A percentile compares a stretch with the other conserved stretches of the same genome.
Conservation (phyloP, 176 grass and related monocot genomes). For the Triticum turgidum region DNA sequence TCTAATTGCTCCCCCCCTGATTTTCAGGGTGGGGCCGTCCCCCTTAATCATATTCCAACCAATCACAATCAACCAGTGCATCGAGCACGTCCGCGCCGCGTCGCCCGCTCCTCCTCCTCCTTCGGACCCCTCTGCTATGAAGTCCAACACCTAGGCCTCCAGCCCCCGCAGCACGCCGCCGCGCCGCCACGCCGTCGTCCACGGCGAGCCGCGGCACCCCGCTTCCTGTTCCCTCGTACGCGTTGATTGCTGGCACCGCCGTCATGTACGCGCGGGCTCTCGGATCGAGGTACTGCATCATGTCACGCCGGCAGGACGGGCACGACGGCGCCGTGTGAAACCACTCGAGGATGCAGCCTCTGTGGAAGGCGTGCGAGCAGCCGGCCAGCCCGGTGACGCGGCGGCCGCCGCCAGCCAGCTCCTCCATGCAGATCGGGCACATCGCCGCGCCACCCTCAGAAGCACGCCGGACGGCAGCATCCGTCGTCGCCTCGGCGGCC, state of each 20-base stretch:
- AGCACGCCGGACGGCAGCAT: neutral
- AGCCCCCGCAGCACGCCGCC: neutral
- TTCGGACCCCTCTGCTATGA: too few species aligned
- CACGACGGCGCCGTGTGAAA: neutral
- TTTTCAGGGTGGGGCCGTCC: too few species aligned
- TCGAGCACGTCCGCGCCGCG: too few species aligned
- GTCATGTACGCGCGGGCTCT: neutral
- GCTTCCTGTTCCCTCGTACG: neutral
- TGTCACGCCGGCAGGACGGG: neutral
- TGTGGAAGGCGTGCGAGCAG: neutral
- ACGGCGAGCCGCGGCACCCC: neutral
- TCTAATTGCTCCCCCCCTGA: too few species aligned
- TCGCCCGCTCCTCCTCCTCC: too few species aligned
- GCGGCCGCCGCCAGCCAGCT: neutral
- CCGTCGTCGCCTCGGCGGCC: too few species aligned
- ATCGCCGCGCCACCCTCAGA: neutral
- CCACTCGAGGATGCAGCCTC: neutral
- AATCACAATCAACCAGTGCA: too few species aligned
- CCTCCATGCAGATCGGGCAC: conserved; percentile 6
- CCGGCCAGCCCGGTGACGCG: neutral
- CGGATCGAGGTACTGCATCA: neutral
- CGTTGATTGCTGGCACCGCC: neutral
- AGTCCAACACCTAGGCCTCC: too few species aligned
- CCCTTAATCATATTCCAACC: too few species aligned
- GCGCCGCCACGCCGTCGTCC: neutral